A percentile compares a stretch with the other conserved stretches of the same genome.
phyloP scores from a whole-genome alignment of 495 filamentous ascomycete species.

The Physcia stellaris region DNA sequence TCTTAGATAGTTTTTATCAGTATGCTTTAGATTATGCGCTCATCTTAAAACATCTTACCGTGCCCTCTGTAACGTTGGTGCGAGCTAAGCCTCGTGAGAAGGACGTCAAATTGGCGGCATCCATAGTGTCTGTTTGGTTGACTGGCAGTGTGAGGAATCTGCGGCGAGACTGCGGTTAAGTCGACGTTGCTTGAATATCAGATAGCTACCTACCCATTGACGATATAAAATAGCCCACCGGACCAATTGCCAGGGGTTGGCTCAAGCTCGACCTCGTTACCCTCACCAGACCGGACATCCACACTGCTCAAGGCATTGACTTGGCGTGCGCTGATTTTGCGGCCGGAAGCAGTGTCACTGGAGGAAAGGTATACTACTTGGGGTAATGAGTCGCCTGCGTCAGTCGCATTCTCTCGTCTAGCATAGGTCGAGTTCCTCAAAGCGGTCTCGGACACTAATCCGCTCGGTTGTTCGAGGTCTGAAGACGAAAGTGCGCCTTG shows the following conservation, averaged over 20 bases:
- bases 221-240: conserved; percentile 7
- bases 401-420: background rate
- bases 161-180: background rate
- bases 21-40: too few species aligned
- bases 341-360: background rate
- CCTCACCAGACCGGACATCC: background rate
- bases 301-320: background rate
- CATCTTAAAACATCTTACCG: background rate
- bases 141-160: conserved; percentile 10
- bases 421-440: conserved; percentile 1
- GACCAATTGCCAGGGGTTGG: conserved; percentile 3
- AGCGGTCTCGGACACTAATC: conserved; percentile 1
- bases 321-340: background rate
- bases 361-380: conserved; percentile 6
- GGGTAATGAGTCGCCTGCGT: background rate
- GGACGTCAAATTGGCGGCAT: background rate
- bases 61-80: conserved; percentile 1
- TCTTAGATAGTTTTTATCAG: background rate
- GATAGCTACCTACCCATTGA: conserved; percentile 4
- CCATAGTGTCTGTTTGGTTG: conserved; percentile 9
- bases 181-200: background rate
- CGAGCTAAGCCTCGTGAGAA: background rate
- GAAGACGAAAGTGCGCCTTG: conserved; percentile 6
- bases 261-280: conserved; percentile 1
- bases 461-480: conserved; percentile 2